phyloP scores from a whole-genome alignment of 805 yeast species.

The Monosporozyma yasuniensis region DNA sequence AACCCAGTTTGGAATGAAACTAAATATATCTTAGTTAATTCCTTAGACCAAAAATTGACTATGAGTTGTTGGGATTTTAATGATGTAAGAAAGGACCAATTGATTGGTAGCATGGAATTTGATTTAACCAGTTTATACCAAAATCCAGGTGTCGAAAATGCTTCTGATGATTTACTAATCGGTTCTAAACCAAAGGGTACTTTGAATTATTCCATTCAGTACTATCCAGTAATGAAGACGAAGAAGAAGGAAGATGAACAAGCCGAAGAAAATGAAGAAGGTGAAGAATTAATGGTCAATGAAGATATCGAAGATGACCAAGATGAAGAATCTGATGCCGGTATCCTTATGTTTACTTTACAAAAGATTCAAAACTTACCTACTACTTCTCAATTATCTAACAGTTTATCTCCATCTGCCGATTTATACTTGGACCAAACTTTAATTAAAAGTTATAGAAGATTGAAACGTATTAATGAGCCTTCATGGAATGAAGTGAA shows the following conservation, averaged over 20 bases:
- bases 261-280: slow-evolving; percentile 11
- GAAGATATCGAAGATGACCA: slow-evolving; percentile 27
- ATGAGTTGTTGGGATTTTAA: slow-evolving; percentile 49
- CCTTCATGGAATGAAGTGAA: slow-evolving; percentile 61
- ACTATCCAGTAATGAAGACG: slow-evolving; percentile 30
- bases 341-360: slow-evolving; percentile 57
- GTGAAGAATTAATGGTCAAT: slow-evolving; percentile 10
- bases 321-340: slow-evolving; percentile 54
- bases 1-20: slow-evolving; percentile 63
- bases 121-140: slow-evolving; percentile 55
- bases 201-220: slow-evolving; percentile 45
- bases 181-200: slow-evolving; percentile 47
- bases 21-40: slow-evolving; percentile 47
- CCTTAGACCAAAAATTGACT: slow-evolving; percentile 47
- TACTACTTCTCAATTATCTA: slow-evolving; percentile 38
- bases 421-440: slow-evolving; percentile 53
- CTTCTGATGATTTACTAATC: slow-evolving; percentile 27
- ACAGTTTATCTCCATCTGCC: slow-evolving; percentile 51
- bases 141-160: slow-evolving; percentile 28
- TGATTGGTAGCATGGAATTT: slow-evolving; percentile 43
- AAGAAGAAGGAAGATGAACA: slow-evolving; percentile 10
- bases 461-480: slow-evolving; percentile 56
- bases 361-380: slow-evolving; percentile 56
- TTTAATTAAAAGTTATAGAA: slow-evolving; percentile 48
- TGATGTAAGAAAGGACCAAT: slow-evolving; percentile 46